Base-by-base conservation (phyloP, 805 yeast genomes). In the Barnettozyma sp. region DNA sequence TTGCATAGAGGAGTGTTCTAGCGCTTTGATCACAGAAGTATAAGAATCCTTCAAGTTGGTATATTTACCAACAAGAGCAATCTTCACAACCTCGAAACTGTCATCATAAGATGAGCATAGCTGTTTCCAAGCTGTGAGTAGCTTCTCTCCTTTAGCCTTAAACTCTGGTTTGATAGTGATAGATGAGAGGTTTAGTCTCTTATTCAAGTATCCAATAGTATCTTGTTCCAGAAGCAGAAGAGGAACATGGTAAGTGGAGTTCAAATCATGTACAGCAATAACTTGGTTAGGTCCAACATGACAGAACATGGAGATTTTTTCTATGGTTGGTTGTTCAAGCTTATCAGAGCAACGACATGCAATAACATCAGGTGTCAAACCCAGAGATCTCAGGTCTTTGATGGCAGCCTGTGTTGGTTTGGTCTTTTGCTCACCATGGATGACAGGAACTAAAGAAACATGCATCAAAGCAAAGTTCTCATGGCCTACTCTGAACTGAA, bases 371-470 rank as follows among this genome's bases (percentile, higher is more conserved):
- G 97, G 97, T 25, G 80, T 76, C 59, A 92, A 74, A 53, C 99
- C 99, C 42, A 90, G 68, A 31, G 95, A 83, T 65, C 99, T 82
- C 63, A 92, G 73, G 62, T 92, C 98, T 61, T 87, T 86, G 56
- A 92, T 83, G 32, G 99, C 99, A 45, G 97, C 98, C 68, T 92
- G 99, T 10, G 99, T 92, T 40, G 99, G 99, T 65, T 92, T 92
- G 28, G 99, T 92, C 72, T 92, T 92, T 63, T 92, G 96, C 69
- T 92, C 99, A 44, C 97, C 98, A 51, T 88, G 95, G 55, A 92
- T 90, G 33, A 92, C 97, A 30, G 97, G 97, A 32, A 92, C 97
- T 45, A 92, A 70, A 30, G 97, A 90, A 33, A 92, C 99, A 53
- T 92, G 99, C 53, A 90, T 85, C 58, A 92, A 71, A 14, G 97